phyloP scores from a whole-genome alignment of 2,329 filamentous ascomycete species.

The Ceratocystis variospora region DNA sequence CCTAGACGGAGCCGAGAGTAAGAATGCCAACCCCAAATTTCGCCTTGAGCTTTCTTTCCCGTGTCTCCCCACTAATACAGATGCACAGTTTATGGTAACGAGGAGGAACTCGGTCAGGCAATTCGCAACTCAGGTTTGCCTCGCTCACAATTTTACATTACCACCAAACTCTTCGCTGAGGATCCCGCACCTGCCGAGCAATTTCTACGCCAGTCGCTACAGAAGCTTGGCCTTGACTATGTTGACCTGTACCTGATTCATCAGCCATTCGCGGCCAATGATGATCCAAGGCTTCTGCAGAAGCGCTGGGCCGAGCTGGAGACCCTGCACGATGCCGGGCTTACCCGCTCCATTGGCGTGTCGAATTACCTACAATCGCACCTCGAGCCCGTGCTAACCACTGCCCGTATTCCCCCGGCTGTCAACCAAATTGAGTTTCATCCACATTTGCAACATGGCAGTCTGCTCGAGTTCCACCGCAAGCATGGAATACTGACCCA shows the following conservation, averaged over 20 bases:
- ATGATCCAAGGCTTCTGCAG: slow-evolving; percentile 34
- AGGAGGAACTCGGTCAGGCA: slow-evolving; percentile 56
- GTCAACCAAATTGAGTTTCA: slow-evolving; percentile 76
- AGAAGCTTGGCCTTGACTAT: slow-evolving; percentile 54
- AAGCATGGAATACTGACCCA: slow-evolving; percentile 43
- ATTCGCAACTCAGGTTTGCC: slow-evolving; percentile 54
- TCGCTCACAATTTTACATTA: slow-evolving; percentile 55
- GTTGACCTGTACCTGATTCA: slow-evolving; percentile 59
- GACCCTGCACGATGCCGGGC: slow-evolving; percentile 51
- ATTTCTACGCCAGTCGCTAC: slow-evolving; percentile 45
- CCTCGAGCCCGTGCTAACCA: slow-evolving; percentile 42
- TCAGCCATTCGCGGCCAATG: slow-evolving; percentile 39
- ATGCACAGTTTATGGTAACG: slow-evolving; percentile 43
- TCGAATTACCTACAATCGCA: slow-evolving; percentile 55
- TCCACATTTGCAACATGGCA: slow-evolving; percentile 55
- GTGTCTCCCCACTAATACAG: background rate
- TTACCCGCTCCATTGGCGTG: slow-evolving; percentile 58
- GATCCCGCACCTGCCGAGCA: slow-evolving; percentile 31
- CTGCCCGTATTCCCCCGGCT: slow-evolving; percentile 48
- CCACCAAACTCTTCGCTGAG: slow-evolving; percentile 40
- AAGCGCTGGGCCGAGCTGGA: slow-evolving; percentile 46
- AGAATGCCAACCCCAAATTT: slow-evolving; percentile 16
- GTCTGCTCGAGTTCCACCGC: slow-evolving; percentile 43
- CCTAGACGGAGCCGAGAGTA: slow-evolving; percentile 60
- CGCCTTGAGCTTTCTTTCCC: background rate